Evolutionary conservation across 163 green algal genomes (phyloP), one percentile per base, ranked within the genome.

Genomic region (Volvox carteri): DNA sequence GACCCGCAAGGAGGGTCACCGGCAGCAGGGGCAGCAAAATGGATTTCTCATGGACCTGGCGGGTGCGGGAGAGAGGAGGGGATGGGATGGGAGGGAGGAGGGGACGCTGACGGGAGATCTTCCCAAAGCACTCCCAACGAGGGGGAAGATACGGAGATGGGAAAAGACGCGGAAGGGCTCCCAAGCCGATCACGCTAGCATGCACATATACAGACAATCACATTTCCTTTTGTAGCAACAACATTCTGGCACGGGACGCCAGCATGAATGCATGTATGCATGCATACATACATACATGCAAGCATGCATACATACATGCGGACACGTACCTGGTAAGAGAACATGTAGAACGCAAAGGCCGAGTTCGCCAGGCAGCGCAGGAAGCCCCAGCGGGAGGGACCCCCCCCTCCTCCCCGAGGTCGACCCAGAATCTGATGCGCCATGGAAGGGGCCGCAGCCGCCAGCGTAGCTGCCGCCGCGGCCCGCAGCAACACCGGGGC

Each of bases 1-100:
- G 8, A 0, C 84, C 89, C 8, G 92, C 93, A 60, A 99, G 91
- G 75, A 98, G 58, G 0, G 91, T 94, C 35, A 98, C 78, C 0
- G 98, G 97, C 60, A 99, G 84, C 65, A 99, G 93, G 12, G 97
- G 95, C 84, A 99, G 89, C 54, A 99, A 88, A 74, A 99, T 97
- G 1, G 95, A 98, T 91, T 99, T 99, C 42, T 99, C 98, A 86
- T 99, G 98, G 23, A 99, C 97, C 94, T 99, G 96, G 12, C 86
- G 33, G 6, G 70, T 14, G 48, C 6, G 6, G 6, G 58, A 30
- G 30, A 30, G 62, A 74, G n/a, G 62, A 30, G 62, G 6, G 19
- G 62, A 18, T n/a, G 62, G 28, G 62, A 74, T 21, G 4, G 6
- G 6, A 16, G 42, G 19, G n/a, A 74, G 30, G n/a, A 74, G 44